Evolutionary conservation across 192 early-diverging fungal species (phyloP), one percentile per base, ranked within the genome.

Genomic region (Podila minutissima): DNA sequence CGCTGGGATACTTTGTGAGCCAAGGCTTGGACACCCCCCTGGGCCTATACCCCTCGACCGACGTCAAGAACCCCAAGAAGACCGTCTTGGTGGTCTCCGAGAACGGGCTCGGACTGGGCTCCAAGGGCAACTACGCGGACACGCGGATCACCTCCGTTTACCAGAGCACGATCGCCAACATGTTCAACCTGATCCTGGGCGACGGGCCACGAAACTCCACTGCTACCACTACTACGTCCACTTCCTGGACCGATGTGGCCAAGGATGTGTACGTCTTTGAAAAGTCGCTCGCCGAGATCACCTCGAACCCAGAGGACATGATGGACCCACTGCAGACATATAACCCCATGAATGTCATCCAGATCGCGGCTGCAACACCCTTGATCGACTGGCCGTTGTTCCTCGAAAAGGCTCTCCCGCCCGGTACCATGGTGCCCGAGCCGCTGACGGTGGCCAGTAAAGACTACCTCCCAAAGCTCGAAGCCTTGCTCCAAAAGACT

Each of bases 241-340:
- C 12, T 26, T 22, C 24, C 24, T 82, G 77, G 77, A 9, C 32
- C 8, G 37, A 73, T 12, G 60, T 66, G 20, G 88, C 88, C 2
- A 62, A 76, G 11, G 61, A 66, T 15, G 83, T 87, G 67, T 73
- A 90, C 28, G 70, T 66, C 12, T 84, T 92, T 35, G 91, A 92
- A 76, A 77, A 22, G 8, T n/a, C 49, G 11, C 32, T 92, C 13
- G 89, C 91, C 2, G 67, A 51, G 13, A 82, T 89, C 4, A 67
- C 79, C 5, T 20, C 26, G 32, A 67, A 19, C 5, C 38, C 19
- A 22, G 19, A 38, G 15, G 28, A 15, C 6, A 20, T 26, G 28
- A 20, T 49, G 41, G 48, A 62, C n/a, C 59, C 46, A 1, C n/a
- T 4, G 7, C 9, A 5, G 1, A 37, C 3, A 5, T 53, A 32